Evolutionary conservation across 306 rosid species (phyloP), one percentile per base, ranked within the genome.

Genomic region (Cucumis cinereus): DNA sequence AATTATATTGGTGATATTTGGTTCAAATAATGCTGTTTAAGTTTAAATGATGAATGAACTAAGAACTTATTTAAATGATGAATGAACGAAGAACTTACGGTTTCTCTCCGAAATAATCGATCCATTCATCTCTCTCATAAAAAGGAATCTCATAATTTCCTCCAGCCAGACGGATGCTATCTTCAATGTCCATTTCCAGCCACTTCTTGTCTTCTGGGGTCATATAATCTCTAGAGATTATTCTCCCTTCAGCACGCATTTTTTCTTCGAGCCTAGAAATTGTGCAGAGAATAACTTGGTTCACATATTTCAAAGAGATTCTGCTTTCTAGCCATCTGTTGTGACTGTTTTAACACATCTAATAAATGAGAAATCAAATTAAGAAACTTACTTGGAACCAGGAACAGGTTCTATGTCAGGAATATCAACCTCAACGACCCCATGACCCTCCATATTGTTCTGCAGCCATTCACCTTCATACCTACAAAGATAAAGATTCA

Each of bases 401-500:
- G 97, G 96, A 38, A 70, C 79, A 78, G 98, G 98, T 78, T 94
- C 96, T 72, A 84, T 80, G 68, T 82, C 95, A 57, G 98, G 98
- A 70, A 94, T 88, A 80, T 90, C 96, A 77, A 94, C 96, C 86
- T 94, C 99, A 84, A 90, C 82, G 75, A 94, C 93, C 45, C 96
- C 99, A 74, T 94, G 97, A 72, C 99, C 99, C 83, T 90, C 97
- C 84, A 89, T 83, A 76, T 85, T 79, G 54, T 94, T 92, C 84
- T 86, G 96, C 80, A 92, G 83, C 99, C 99, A 94, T 83, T 94
- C 99, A 77, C 97, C 99, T 92, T 94, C 99, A 81, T 92, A 94
- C 90, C 97, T 94, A 64, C 23, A 56, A 67, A 75, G 69, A 63
- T 81, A 30, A 70, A 77, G 77, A 81, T 14, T 75, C 50, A 43